Evolutionary conservation across 2,329 filamentous ascomycete species (phyloP), one percentile per base, ranked within the genome.

Genomic region (Fusarium begoniae): DNA sequence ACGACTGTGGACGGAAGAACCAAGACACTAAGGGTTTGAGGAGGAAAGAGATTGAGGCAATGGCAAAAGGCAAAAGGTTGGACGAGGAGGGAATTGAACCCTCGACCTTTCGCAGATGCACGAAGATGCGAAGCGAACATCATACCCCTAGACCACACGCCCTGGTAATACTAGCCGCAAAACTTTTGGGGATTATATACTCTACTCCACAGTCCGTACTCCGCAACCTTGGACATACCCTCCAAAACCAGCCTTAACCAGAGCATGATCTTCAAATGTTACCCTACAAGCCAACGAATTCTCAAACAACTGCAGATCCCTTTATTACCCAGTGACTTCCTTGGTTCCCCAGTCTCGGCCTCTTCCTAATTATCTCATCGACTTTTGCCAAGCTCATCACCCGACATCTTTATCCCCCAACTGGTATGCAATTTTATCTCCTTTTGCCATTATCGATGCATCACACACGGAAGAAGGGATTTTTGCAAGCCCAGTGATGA

Each of bases 141-240:
- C 66, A 69, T 69, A 55, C 66, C 66, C 66, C 66, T 69, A 69
- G 66, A 69, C 66, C 66, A 69, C 48, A 69, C 47, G 66, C 66
- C 66, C 66, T 43, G 5, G 8, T 0, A 14, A 37, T 59, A 40
- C 2, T 3, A 18, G 1, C 18, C 13, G n/a, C 11, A 2, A 28
- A 45, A 18, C 17, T 44, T 35, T 13, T 5, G 0, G 2, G 0
- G 0, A 0, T 0, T 3, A 60, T 41, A 53, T 53, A 17, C 51
- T 40, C 0, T 0, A 1, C 2, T 0, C 1, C 2, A 0, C 0
- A 2, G 5, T 22, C 6, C 10, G 0, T 6, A 2, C 8, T 9
- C 2, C 5, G 20, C 8, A 40, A 40, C 14, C 24, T 3, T 2
- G 4, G 30, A 18, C 18, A 24, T 10, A 15, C 28, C 8, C n/a